These are phyloP conservation scores for Arthrobotrys iridis DNA, from an alignment of 2,329 filamentous ascomycete genomes.

Conservation along the genomic window DNA sequence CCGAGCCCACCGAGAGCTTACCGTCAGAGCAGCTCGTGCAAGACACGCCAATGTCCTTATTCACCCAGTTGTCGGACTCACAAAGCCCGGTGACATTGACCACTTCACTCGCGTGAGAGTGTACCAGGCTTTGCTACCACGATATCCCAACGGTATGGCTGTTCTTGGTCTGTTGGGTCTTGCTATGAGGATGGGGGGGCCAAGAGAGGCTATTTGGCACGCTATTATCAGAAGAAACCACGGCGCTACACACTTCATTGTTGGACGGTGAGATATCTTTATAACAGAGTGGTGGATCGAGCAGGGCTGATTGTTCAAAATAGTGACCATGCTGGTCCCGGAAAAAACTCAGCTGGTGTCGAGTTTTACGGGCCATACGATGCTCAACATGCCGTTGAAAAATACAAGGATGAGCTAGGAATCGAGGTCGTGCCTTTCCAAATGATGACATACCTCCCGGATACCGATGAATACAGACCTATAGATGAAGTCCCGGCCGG, in stretches of 20 bases:
- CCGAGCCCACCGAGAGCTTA: slow-evolving; percentile 96
- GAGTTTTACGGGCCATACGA: slow-evolving; percentile 99
- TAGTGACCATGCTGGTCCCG: slow-evolving; percentile 93
- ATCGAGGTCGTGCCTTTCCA: slow-evolving; percentile 99
- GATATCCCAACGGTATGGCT: slow-evolving; percentile 99
- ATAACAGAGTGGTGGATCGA: background rate
- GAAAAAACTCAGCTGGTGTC: slow-evolving; percentile 95
- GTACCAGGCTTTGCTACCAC: slow-evolving; percentile 94
- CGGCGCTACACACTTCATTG: slow-evolving; percentile 98
- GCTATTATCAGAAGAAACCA: slow-evolving; percentile 99
- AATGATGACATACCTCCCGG: slow-evolving; percentile 98
- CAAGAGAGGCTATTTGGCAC: slow-evolving; percentile 98
- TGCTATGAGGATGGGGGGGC: slow-evolving; percentile 99
- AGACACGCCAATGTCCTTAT: slow-evolving; percentile 99
- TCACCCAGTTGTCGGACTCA: slow-evolving; percentile 96
- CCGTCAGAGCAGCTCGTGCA: slow-evolving; percentile 91
- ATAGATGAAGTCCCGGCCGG: slow-evolving; percentile 87
- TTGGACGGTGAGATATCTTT: slow-evolving; percentile 69
- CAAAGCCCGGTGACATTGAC: slow-evolving; percentile 99
- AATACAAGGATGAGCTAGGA: slow-evolving; percentile 94
- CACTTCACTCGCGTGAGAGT: slow-evolving; percentile 99
- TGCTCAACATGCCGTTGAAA: slow-evolving; percentile 93
- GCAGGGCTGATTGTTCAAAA: background rate
- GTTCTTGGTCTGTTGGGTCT: slow-evolving; percentile 92
- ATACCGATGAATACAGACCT: slow-evolving; percentile 94